phyloP scores from a whole-genome alignment of 2,329 filamentous ascomycete genomes.

The Pseudogymnoascus sp. region DNA sequence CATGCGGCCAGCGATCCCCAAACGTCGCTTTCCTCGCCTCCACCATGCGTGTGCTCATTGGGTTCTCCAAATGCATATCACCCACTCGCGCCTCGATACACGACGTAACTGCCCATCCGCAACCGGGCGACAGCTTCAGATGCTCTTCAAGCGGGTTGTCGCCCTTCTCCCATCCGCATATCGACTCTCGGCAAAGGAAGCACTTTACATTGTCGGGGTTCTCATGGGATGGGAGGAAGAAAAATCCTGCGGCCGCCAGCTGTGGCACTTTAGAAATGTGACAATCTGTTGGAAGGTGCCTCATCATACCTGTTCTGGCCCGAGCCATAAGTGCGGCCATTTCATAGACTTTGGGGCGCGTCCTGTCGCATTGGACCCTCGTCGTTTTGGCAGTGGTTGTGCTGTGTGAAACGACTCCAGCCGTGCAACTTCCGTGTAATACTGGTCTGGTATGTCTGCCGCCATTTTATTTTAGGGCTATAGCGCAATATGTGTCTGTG shows the following conservation, averaged over 20 bases:
- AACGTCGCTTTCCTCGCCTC: slow-evolving; percentile 79
- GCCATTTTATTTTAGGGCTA: background rate
- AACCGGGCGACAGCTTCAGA: slow-evolving; percentile 69
- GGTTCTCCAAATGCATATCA: slow-evolving; percentile 62
- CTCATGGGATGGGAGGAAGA: slow-evolving; percentile 65
- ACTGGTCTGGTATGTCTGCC: slow-evolving; percentile 36
- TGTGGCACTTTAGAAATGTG: slow-evolving; percentile 31
- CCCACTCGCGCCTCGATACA: slow-evolving; percentile 52
- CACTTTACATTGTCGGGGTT: slow-evolving; percentile 84
- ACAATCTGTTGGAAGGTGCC: background rate
- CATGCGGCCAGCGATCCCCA: slow-evolving; percentile 78
- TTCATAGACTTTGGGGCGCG: slow-evolving; percentile 47
- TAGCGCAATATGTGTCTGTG: background rate
- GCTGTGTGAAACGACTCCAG: slow-evolving; percentile 68
- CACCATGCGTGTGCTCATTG: slow-evolving; percentile 59
- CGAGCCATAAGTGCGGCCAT: slow-evolving; percentile 72
- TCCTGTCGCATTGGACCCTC: slow-evolving; percentile 56
- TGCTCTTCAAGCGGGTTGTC: slow-evolving; percentile 83
- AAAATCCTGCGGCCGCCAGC: slow-evolving; percentile 89
- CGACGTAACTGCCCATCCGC: slow-evolving; percentile 75
- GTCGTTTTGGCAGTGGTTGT: slow-evolving; percentile 56
- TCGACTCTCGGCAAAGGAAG: slow-evolving; percentile 73
- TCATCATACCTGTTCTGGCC: slow-evolving; percentile 51
- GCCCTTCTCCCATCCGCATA: slow-evolving; percentile 86
- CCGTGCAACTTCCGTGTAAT: slow-evolving; percentile 63